A percentile compares a stretch with the other conserved stretches of the same genome.
Evolutionary conservation across 2,329 filamentous ascomycete genomes (phyloP).

Genomic region (Beauveria pseudobassiana): DNA sequence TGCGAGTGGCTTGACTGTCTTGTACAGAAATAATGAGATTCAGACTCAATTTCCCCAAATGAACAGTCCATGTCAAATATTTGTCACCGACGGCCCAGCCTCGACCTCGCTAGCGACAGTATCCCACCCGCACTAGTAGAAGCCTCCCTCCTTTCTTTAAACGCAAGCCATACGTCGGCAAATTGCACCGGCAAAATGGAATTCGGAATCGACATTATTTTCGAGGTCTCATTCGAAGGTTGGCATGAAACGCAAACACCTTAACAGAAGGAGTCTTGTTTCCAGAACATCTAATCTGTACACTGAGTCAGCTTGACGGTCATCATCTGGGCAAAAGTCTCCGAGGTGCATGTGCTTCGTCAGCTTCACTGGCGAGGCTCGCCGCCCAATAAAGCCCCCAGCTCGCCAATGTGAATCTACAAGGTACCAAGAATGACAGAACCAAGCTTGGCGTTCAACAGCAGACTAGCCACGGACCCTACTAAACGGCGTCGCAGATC

Average conservation of each 20-base stretch:
- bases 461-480: neutral
- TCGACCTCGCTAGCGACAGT: too few relatives aligned
- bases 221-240: too few relatives aligned
- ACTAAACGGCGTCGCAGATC: neutral
- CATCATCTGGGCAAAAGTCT: neutral
- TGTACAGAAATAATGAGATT: neutral
- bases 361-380: neutral
- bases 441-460: neutral
- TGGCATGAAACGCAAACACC: neutral
- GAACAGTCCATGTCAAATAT: neutral
- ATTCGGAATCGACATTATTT: too few relatives aligned
- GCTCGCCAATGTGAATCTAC: neutral
- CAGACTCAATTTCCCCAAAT: too few relatives aligned
- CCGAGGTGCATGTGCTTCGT: neutral
- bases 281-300: neutral
- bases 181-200: neutral
- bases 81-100: neutral
- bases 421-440: too few relatives aligned
- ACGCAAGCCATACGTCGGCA: neutral
- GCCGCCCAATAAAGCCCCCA: neutral
- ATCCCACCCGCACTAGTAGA: neutral
- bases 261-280: neutral
- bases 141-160: neutral
- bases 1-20: neutral
- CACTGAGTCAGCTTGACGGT: neutral